These are phyloP conservation scores for Microcyclosporella mali DNA, from an alignment of 2,329 filamentous ascomycete genomes.

Conservation along the genomic window DNA sequence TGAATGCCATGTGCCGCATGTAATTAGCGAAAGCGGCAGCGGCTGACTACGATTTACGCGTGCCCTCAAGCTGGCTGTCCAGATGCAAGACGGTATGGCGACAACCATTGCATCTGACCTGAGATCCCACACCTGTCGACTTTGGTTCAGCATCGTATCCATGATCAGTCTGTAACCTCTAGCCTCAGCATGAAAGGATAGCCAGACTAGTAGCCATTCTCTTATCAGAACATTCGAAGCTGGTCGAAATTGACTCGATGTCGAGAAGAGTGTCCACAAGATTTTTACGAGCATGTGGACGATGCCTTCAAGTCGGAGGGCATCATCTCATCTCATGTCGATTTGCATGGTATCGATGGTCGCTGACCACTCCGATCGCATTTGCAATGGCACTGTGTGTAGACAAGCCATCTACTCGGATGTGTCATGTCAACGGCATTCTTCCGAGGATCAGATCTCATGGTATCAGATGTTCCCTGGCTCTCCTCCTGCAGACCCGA, in stretches of 20 bases:
- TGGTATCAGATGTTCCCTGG: conserved; percentile 41
- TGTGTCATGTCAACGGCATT: conserved; percentile 45
- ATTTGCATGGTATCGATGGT: conserved; percentile 49
- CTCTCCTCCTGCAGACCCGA: conserved; percentile 38
- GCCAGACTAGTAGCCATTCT: conserved; percentile 7
- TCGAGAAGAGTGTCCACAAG: conserved; percentile 28
- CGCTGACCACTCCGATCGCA: conserved; percentile 30
- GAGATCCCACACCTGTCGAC: too few relatives aligned
- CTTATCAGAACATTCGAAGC: conserved; percentile 7
- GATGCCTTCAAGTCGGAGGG: conserved; percentile 4
- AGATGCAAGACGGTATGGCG: too few relatives aligned
- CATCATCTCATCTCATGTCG: conserved; percentile 21
- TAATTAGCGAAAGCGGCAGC: too few relatives aligned
- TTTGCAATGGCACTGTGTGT: conserved; percentile 40
- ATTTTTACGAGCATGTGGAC: conserved; percentile 8
- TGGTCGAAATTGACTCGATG: conserved; percentile 27
- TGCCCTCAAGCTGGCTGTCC: too few relatives aligned
- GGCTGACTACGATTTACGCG: too few relatives aligned
- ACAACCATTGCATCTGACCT: too few relatives aligned
- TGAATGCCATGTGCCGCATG: too few relatives aligned
- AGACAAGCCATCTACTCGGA: conserved; percentile 44
- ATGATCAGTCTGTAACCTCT: too few relatives aligned
- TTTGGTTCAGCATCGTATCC: too few relatives aligned
- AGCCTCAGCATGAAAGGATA: conserved; percentile 44
- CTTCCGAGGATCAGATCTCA: conserved; percentile 50